phyloP scores from a whole-genome alignment of 2,329 filamentous ascomycete genomes.

The Arthrobotrys conoides region DNA sequence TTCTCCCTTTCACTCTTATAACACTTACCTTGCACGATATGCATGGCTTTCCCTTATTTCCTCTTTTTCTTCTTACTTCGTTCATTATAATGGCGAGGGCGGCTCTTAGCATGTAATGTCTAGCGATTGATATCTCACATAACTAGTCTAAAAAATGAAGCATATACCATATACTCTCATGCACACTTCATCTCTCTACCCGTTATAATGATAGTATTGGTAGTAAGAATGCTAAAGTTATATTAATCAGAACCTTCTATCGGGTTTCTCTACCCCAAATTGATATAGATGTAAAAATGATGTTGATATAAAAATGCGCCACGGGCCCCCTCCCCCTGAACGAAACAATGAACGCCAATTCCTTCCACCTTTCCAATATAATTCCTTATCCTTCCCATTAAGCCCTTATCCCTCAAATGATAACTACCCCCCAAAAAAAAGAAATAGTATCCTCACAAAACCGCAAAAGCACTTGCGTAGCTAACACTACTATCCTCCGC shows the following conservation, averaged over 20 bases:
- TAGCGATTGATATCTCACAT: slow-evolving; percentile 44
- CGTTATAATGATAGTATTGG: no score
- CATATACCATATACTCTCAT: slow-evolving; percentile 14
- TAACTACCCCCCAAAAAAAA: no score
- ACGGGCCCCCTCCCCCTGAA: not conserved
- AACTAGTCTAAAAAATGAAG: slow-evolving; percentile 32
- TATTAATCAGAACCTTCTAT: slow-evolving; percentile 9
- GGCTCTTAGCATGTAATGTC: slow-evolving; percentile 54
- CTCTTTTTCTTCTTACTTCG: not conserved
- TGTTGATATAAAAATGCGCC: not conserved
- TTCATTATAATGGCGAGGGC: slow-evolving; percentile 12
- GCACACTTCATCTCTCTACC: not conserved
- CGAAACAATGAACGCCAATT: not conserved
- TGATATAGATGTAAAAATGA: slow-evolving; percentile 5
- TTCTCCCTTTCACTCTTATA: not conserved
- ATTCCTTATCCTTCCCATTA: not conserved
- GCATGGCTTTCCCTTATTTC: slow-evolving; percentile 8
- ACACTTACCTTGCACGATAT: not conserved
- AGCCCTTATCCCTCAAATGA: not conserved
- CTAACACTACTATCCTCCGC: slow-evolving; percentile 87
- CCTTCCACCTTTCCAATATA: no score
- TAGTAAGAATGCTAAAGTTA: not conserved
- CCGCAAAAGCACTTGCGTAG: slow-evolving; percentile 92
- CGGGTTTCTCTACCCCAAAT: not conserved
- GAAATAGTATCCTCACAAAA: slow-evolving; percentile 70